phyloP scores from a whole-genome alignment of 257 asterid genomes.

The Eucommia ulmoides region DNA sequence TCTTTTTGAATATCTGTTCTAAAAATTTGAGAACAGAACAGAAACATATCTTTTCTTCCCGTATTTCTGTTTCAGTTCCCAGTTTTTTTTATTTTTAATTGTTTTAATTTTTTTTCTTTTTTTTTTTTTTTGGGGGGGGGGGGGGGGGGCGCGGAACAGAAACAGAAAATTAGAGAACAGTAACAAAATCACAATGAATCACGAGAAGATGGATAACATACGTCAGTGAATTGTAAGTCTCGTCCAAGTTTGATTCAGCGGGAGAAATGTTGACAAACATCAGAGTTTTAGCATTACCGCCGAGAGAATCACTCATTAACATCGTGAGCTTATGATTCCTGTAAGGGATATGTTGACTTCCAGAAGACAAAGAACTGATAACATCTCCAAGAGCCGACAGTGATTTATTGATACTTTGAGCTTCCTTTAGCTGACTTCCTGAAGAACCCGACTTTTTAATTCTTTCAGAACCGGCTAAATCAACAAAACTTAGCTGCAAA shows the following conservation, averaged over 20 bases:
- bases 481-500: conserved; percentile 88
- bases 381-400: conserved; percentile 98
- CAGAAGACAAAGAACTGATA: conserved; percentile 76
- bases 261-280: conserved; percentile 95
- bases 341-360: conserved; percentile 88
- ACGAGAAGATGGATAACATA: conserved; percentile 19
- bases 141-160: no score
- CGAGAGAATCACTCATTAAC: conserved; percentile 97
- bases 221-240: conserved; percentile 87
- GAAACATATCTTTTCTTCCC: no score
- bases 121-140: no score
- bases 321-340: conserved; percentile 92
- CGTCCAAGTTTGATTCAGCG: conserved; percentile 87
- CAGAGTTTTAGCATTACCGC: conserved; percentile 93
- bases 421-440: conserved; percentile 83
- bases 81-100: no score
- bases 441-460: conserved; percentile 87
- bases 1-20: no score
- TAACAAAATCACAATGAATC: no score
- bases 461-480: conserved; percentile 98
- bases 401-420: conserved; percentile 93
- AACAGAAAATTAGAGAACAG: no score
- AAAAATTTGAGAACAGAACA: no score
- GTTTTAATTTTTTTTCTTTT: no score
- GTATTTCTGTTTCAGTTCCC: no score